Base-by-base conservation (phyloP, 2,329 filamentous ascomycete genomes). In the Phialocephala subalpina region DNA sequence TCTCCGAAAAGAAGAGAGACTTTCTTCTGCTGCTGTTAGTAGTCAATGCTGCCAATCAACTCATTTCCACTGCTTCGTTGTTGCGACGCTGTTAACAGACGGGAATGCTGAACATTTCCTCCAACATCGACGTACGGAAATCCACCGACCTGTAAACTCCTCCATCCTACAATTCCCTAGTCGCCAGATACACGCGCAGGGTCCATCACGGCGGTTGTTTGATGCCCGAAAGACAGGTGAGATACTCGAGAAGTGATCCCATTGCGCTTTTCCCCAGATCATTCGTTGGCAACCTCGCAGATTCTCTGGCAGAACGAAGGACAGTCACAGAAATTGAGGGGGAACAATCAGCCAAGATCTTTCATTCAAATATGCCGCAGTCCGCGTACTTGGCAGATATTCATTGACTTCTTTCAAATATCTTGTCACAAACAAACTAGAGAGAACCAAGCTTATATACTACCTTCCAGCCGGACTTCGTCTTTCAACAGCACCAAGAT, bases 381-480 rank as follows among this genome's bases (percentile, higher is more conserved):
- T 58, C 35, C 29, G 58, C 40, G 42, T 47, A 35, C 66, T 70
- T 69, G 69, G 67, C 67, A 63, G 36, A 27, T 22, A 58, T 40
- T 42, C 40, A 42, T 33, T 58, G 25, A 36, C 7, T 53, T 53
- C 25, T 49, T 49, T 2, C 6, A 49, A 33, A 7, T 3, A 12
- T 42, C 29, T 58, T 53, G 59, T 60, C 57, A 35, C 57, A 56
- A n/a, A 27, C 47, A 58, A 61, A 59, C 52, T 38, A 45, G 63
- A 58, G 52, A 62, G 55, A 25, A 40, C 63, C 66, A 58, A 59
- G 70, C 72, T 74, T 68, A 75, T 73, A 70, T 70, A 66, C 70
- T 64, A 22, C 55, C 33, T 25, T n/a, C 14, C 55, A 57, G 55
- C 33, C 55, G 33, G 20, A 40, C 33, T 38, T 38, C 53, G 49